Evolutionary conservation across 805 yeast genomes (phyloP).

Genomic region (Metschnikowia sp.): DNA sequence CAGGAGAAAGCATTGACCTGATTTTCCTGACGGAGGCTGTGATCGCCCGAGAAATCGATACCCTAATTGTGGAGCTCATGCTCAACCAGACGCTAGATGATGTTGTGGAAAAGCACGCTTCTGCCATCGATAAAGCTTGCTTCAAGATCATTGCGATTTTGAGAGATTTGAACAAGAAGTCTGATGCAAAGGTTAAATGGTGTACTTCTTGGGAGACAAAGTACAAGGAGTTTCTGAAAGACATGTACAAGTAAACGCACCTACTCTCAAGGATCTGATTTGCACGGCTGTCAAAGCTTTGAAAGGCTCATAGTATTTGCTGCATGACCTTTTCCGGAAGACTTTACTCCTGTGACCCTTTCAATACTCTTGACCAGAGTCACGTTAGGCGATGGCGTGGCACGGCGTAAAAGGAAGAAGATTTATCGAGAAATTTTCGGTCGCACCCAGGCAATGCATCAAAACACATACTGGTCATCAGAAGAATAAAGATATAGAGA

Average conservation of each 20-base stretch:
- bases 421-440: no score
- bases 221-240: conserved; percentile 27
- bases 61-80: conserved; percentile 55
- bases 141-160: conserved; percentile 35
- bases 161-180: conserved; percentile 44
- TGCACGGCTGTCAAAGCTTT: no score
- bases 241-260: conserved; percentile 10
- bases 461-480: no score
- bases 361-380: no score
- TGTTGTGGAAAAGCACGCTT: conserved; percentile 26
- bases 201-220: conserved; percentile 50
- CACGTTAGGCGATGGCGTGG: no score
- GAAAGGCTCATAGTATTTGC: no score
- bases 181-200: conserved; percentile 58
- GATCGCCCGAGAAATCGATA: conserved; percentile 51
- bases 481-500: no score
- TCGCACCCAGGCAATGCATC: no score
- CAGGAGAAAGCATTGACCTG: conserved; percentile 45
- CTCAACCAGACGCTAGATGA: conserved; percentile 42
- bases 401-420: no score
- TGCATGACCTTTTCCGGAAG: no score
- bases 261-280: no score
- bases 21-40: conserved; percentile 42
- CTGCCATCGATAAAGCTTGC: conserved; percentile 25
- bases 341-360: no score